phyloP scores from a whole-genome alignment of 2,329 filamentous ascomycete genomes.

The Pseudocercospora crystallina region DNA sequence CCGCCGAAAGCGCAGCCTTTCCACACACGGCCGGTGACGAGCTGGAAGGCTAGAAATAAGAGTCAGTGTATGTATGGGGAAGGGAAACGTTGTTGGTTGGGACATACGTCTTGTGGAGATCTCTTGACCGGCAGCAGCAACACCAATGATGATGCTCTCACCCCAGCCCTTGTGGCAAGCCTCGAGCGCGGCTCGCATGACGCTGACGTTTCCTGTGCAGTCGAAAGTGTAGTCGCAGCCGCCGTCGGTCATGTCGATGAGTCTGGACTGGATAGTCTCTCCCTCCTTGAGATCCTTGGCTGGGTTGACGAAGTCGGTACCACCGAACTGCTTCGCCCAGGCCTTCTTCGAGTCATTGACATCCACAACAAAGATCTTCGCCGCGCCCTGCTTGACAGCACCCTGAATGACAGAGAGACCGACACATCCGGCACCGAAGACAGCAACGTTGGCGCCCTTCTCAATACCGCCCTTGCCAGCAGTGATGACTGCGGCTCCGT shows the following conservation, averaged over 20 bases:
- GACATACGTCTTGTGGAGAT: slow-evolving; percentile 86
- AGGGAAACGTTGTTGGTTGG: not conserved
- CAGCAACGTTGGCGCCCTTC: slow-evolving; percentile 81
- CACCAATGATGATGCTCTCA: slow-evolving; percentile 95
- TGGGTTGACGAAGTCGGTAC: slow-evolving; percentile 96
- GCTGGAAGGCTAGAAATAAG: slow-evolving; percentile 77
- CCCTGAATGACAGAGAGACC: slow-evolving; percentile 95
- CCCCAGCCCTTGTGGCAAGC: slow-evolving; percentile 99
- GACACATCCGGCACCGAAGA: slow-evolving; percentile 96
- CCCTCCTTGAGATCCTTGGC: slow-evolving; percentile 59
- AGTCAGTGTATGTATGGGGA: slow-evolving; percentile 14
- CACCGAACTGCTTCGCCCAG: slow-evolving; percentile 92
- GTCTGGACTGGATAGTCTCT: slow-evolving; percentile 84
- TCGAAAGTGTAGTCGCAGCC: slow-evolving; percentile 99
- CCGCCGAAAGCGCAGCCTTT: slow-evolving; percentile 97
- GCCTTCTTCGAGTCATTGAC: slow-evolving; percentile 88
- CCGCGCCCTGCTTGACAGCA: slow-evolving; percentile 78
- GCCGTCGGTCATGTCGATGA: slow-evolving; percentile 96
- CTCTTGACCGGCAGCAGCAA: slow-evolving; percentile 93
- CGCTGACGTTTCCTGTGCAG: slow-evolving; percentile 94
- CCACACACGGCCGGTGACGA: slow-evolving; percentile 97
- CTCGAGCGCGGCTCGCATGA: slow-evolving; percentile 94
- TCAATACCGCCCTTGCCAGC: slow-evolving; percentile 70
- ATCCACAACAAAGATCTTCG: slow-evolving; percentile 74
- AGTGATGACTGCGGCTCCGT: slow-evolving; percentile 91